Base-by-base conservation (phyloP, 83 land plant genomes). In the Picea mariana region DNA sequence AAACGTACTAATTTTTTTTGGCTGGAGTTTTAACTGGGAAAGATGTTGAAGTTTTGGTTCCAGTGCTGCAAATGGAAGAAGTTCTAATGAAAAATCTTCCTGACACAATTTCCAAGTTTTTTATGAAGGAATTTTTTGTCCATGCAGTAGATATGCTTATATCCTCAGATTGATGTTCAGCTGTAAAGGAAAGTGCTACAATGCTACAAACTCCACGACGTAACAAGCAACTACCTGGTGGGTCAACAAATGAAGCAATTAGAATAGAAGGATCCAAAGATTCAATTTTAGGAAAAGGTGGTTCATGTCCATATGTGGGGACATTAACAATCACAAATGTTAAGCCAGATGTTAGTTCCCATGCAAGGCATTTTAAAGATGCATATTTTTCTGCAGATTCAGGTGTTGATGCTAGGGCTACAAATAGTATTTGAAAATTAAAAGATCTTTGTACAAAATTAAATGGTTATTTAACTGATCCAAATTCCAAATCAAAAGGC, bases 61-160 rank as follows among this genome's bases (percentile, higher is more conserved):
- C 84, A 75, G 87, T 87, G 61, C 69, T 89, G 81, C 87, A 87
- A 68, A 87, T 89, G 80, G 84, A 90, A 16, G 91, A 89, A 62
- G 42, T 84, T 84, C 78, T 89, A 11, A 87, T 89, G 87, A 90
- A 87, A 84, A 89, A 87, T 78, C 81, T 89, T 59, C 87, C 87
- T 62, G 81, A 68, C n/a, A 62, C 82, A n/a, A 86, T 84, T 52
- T 34, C 62, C 42, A 89, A 87, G 82, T 63, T 87, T 71, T 89
- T 89, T 55, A 82, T 87, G 80, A 89, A 87, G 61, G 91, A 89
- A 80, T 90, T 90, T 67, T 90, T 89, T n/a, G 82, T 89, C 34
- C 91, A 89, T 80, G 90, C 91, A 26, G 31, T 89, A 66, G 90
- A 85, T 61, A 63, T 67, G 20, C 81, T 78, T 60, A 78, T 78